Base-by-base conservation (phyloP, 2,329 filamentous ascomycete species). In the Ascochyta pisi region DNA sequence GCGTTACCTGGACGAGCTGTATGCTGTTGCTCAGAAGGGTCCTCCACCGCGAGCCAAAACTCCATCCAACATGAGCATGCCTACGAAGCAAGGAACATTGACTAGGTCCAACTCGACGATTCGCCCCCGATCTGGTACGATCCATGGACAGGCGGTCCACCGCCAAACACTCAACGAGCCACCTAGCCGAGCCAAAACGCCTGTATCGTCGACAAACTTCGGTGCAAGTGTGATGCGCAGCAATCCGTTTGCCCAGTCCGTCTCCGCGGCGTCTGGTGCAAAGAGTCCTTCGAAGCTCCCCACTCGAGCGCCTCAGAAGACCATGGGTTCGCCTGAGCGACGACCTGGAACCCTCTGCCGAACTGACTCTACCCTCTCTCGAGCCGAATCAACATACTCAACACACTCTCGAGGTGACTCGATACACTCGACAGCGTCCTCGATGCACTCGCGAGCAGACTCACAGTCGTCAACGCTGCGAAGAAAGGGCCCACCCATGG, bases 1-100 rank as follows among this genome's bases (percentile, higher is more conserved):
- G 70, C 85, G 91, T 62, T 99, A 97, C 71, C 82, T 99, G 33
- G 92, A 98, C 61, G 85, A 89, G 55, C 79, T 98, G n/a, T 89
- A 92, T 46, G 83, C 82, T 10, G 84, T 87, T 24, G 70, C 83
- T 10, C 85, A 80, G 63, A 83, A 84, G 61, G 83, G 81, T 10
- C 82, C 85, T 13, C 87, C 89, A 13, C 81, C 87, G 2, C 81
- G 86, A 62, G 86, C 90, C 19, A 96, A 93, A 78, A 95, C 91
- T 8, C 91, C 91, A 1, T 88, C 86, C 4, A 85, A 68, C 33
- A 61, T 65, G 4, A 65, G 63, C 19, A 71, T 67, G 67, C 69
- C 73, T 7, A 45, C 62, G 3, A 73, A 72, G 27, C 70, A 71
- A 51, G 61, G 45, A 24, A 63, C 61, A 2, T 42, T 66, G 1